Percentiles rank a stretch among this genome's conserved stretches.
These are phyloP conservation scores for Agaricus sinodeliciosus DNA, from an alignment of 768 basidiomycete genomes.

Conservation along the genomic window DNA sequence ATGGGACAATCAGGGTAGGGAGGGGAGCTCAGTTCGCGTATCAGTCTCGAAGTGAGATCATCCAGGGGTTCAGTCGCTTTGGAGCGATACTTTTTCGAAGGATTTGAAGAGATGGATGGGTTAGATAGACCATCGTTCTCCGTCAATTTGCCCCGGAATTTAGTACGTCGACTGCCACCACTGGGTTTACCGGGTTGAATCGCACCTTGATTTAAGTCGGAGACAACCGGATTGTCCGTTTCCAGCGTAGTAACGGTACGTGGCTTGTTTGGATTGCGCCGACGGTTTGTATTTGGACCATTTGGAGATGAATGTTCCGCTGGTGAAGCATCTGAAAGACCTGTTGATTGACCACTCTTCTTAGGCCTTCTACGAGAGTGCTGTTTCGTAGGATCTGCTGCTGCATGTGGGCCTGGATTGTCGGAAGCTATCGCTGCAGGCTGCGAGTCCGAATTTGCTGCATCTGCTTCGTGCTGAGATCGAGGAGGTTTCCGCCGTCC, in stretches of 20 bases:
- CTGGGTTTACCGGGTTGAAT: not conserved
- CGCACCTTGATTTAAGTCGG: not conserved
- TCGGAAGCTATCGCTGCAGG: not conserved
- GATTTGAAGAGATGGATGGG: not conserved
- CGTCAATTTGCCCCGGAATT: slow-evolving; percentile 21
- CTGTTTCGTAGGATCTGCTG: not conserved
- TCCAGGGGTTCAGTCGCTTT: slow-evolving; percentile 22
- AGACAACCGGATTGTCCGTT: not conserved
- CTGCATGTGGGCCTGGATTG: not conserved
- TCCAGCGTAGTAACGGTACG: not conserved
- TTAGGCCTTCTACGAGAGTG: not conserved
- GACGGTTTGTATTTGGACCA: not conserved
- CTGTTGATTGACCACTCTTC: not conserved
- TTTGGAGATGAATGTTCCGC: not conserved
- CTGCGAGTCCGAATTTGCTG: not conserved
- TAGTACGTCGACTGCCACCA: slow-evolving; percentile 14
- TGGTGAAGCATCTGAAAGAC: not conserved
- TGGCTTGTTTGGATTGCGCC: not conserved
- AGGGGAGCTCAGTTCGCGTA: slow-evolving; percentile 53
- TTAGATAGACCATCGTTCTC: slow-evolving; percentile 11
- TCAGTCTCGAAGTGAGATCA: slow-evolving; percentile 73
- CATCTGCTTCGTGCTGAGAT: not conserved
- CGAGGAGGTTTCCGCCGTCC: slow-evolving; percentile 6
- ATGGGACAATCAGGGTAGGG: slow-evolving; percentile 78
- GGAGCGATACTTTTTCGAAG: slow-evolving; percentile 12